These are phyloP conservation scores for Penicillium atrosanguineum DNA, from an alignment of 495 filamentous ascomycete species.

Conservation along the genomic window DNA sequence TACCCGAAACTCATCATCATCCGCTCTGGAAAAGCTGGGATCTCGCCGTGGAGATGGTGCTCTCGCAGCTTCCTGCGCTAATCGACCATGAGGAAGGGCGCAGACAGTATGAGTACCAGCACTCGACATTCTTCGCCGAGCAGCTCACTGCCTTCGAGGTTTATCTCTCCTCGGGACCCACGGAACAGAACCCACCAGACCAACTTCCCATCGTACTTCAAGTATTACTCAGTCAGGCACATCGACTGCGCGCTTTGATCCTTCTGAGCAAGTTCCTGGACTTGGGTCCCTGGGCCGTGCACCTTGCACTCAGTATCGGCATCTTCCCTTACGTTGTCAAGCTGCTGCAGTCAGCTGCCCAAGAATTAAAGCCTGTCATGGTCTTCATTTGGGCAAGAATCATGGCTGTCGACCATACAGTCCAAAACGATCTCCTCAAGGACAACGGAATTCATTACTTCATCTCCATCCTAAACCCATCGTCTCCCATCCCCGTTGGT, in stretches of 20 bases:
- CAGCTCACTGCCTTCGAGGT: slow-evolving; percentile 97
- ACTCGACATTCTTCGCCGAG: slow-evolving; percentile 94
- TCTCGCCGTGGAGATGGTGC: slow-evolving; percentile 90
- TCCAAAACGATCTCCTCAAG: slow-evolving; percentile 89
- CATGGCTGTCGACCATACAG: slow-evolving; percentile 89
- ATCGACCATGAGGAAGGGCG: slow-evolving; percentile 74
- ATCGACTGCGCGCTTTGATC: slow-evolving; percentile 88
- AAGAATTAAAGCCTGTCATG: slow-evolving; percentile 97
- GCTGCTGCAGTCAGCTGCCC: slow-evolving; percentile 88
- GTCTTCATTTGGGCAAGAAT: slow-evolving; percentile 99
- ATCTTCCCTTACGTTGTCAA: slow-evolving; percentile 99
- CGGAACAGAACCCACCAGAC: slow-evolving; percentile 80
- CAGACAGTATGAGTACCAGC: slow-evolving; percentile 82
- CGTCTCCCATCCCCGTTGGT: slow-evolving; percentile 73
- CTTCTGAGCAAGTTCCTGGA: slow-evolving; percentile 92
- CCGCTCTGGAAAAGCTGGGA: slow-evolving; percentile 98
- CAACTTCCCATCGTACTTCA: slow-evolving; percentile 96
- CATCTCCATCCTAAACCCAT: slow-evolving; percentile 80
- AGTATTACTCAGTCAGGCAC: slow-evolving; percentile 92
- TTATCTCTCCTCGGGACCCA: slow-evolving; percentile 85
- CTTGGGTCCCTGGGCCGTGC: slow-evolving; percentile 95
- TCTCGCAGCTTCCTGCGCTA: slow-evolving; percentile 81
- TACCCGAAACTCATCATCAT: slow-evolving; percentile 90
- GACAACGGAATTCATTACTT: slow-evolving; percentile 98
- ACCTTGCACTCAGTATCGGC: slow-evolving; percentile 91